phyloP scores from a whole-genome alignment of 164 flowering plant species.

The Annona cherimola region DNA sequence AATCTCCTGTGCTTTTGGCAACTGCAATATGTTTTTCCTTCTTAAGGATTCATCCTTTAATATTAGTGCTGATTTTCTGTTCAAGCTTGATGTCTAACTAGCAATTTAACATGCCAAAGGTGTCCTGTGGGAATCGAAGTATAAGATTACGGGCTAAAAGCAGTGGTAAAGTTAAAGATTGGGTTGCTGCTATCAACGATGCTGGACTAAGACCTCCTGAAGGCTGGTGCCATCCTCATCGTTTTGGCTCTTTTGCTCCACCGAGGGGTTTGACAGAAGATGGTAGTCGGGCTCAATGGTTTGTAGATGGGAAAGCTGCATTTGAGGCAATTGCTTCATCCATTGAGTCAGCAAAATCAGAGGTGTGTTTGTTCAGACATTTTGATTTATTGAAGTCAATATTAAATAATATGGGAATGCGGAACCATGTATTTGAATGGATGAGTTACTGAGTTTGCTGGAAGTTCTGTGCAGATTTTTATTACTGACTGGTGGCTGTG shows the following conservation, averaged over 20 bases:
- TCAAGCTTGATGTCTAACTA: conserved; percentile 5
- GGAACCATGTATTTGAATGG: not conserved
- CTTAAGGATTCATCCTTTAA: not conserved
- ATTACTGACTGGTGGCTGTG: conserved; percentile 99
- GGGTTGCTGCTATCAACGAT: conserved; percentile 98
- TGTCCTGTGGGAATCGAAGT: conserved; percentile 79
- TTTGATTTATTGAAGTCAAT: not conserved
- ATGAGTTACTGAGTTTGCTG: conserved; percentile 13
- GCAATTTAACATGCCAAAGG: conserved; percentile 36
- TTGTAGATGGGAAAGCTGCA: conserved; percentile 90
- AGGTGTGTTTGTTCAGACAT: conserved; percentile 42
- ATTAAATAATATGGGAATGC: not conserved
- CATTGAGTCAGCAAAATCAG: conserved; percentile 91
- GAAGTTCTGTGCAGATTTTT: conserved; percentile 65
- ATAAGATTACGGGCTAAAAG: conserved; percentile 62
- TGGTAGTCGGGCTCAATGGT: conserved; percentile 97
- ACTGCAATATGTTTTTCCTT: not conserved
- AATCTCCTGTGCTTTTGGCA: too few relatives aligned
- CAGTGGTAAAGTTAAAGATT: conserved; percentile 65
- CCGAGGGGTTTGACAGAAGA: conserved; percentile 95
- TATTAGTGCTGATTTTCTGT: not conserved
- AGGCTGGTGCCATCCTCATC: conserved; percentile 99
- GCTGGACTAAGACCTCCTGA: conserved; percentile 94
- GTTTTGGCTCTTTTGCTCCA: conserved; percentile 98
- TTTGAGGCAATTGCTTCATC: conserved; percentile 93